Evolutionary conservation across 345 rosid species (phyloP).

Genomic region (Eutrema japonicum): DNA sequence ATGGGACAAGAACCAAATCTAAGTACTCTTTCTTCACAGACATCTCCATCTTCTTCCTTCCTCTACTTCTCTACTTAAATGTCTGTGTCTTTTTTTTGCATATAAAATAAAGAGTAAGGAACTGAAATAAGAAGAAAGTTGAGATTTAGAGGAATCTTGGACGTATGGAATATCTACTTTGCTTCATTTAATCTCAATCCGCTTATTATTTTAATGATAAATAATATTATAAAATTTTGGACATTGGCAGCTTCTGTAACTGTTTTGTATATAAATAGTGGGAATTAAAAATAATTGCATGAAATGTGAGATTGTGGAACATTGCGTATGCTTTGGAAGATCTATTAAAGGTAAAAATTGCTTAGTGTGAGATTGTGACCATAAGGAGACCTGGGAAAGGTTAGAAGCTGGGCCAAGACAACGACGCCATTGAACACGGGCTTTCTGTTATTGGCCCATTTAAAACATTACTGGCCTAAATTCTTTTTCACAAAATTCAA

Average conservation of each 20-base stretch:
- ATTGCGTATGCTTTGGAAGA: background rate
- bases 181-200: slow-evolving; percentile 27
- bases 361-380: background rate
- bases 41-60: slow-evolving; percentile 42
- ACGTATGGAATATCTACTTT: slow-evolving; percentile 45
- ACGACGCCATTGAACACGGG: background rate
- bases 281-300: background rate
- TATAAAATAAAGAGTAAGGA: background rate
- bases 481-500: no score
- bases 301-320: background rate
- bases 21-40: slow-evolving; percentile 58
- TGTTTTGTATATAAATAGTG: background rate
- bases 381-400: background rate
- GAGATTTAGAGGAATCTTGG: slow-evolving; percentile 41
- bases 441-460: background rate
- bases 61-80: slow-evolving; percentile 22
- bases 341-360: background rate
- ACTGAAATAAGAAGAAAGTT: slow-evolving; percentile 20
- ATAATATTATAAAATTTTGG: background rate
- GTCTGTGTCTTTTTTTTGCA: slow-evolving; percentile 1
- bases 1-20: slow-evolving; percentile 75
- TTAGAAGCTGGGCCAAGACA: background rate
- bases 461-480: background rate
- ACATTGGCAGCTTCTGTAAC: background rate
- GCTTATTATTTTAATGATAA: background rate